These are phyloP conservation scores for Russula brevipes DNA, from an alignment of 768 basidiomycete genomes.

Conservation along the genomic window DNA sequence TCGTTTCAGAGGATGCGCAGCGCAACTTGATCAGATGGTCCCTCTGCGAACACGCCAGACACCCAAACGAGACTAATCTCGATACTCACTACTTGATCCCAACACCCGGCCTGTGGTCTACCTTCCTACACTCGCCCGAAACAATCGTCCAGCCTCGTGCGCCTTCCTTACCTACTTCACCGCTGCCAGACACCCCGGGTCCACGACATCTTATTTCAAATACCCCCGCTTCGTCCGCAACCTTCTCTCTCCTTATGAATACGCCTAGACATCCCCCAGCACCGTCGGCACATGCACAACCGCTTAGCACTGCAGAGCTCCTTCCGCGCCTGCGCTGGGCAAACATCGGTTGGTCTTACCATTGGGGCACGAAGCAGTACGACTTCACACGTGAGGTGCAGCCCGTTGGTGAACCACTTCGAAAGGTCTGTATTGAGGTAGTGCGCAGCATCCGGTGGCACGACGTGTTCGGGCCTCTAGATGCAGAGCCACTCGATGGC, in stretches of 20 bases:
- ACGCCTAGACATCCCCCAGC: conserved; percentile 56
- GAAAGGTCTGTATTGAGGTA: conserved; percentile 54
- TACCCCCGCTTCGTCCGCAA: conserved; percentile 54
- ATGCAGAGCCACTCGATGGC: conserved; percentile 29
- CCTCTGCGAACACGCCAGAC: conserved; percentile 65
- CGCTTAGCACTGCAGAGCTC: conserved; percentile 49
- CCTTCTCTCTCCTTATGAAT: conserved; percentile 46
- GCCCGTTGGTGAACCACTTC: conserved; percentile 52
- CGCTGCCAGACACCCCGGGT: conserved; percentile 36
- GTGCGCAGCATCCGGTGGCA: conserved; percentile 68
- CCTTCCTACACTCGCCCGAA: conserved; percentile 40
- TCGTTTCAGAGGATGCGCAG: conserved; percentile 59
- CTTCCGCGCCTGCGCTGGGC: conserved; percentile 86
- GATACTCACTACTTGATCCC: conserved; percentile 84
- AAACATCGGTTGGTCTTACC: conserved; percentile 93
- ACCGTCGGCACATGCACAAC: conserved; percentile 57
- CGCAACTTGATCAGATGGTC: conserved; percentile 65
- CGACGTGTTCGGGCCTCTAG: conserved; percentile 45
- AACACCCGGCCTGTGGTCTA: conserved; percentile 69
- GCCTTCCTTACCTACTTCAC: conserved; percentile 27
- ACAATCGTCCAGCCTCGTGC: conserved; percentile 45
- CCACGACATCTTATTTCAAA: conserved; percentile 71
- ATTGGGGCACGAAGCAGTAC: conserved; percentile 96
- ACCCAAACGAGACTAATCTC: conserved; percentile 86
- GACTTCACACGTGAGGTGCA: conserved; percentile 73